Evolutionary conservation across 1,284 basidiomycete species (phyloP).

Genomic region (Ceratobasidium sp.): DNA sequence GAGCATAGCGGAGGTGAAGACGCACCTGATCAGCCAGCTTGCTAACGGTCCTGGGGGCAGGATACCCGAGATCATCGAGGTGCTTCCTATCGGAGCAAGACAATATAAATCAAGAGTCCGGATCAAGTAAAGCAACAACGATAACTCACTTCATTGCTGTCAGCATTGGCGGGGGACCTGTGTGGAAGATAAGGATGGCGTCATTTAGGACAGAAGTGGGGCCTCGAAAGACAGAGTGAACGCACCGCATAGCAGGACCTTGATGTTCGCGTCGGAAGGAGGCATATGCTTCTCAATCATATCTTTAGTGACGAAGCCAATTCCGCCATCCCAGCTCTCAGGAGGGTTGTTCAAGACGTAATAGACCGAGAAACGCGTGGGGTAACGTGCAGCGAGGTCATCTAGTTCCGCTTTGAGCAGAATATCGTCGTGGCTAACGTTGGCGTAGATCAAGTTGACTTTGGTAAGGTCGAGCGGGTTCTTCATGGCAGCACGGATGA

Average conservation of each 20-base stretch:
- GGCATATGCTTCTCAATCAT: constrained; percentile 85
- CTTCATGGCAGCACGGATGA: constrained; percentile 89
- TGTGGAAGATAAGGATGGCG: constrained; percentile 31
- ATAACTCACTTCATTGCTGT: constrained; percentile 89
- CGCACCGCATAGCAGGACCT: constrained; percentile 86
- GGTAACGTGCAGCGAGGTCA: constrained; percentile 74
- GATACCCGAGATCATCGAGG: constrained; percentile 87
- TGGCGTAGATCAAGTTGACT: constrained; percentile 92
- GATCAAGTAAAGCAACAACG: not conserved
- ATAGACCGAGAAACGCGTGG: constrained; percentile 80
- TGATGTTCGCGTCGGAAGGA: constrained; percentile 71
- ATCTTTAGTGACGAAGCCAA: constrained; percentile 94
- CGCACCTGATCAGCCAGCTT: constrained; percentile 90
- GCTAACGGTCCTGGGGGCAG: constrained; percentile 88
- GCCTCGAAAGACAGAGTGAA: constrained; percentile 36
- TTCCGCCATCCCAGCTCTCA: constrained; percentile 83
- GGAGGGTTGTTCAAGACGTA: constrained; percentile 97
- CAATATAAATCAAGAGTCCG: constrained; percentile 4
- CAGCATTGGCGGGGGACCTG: constrained; percentile 96
- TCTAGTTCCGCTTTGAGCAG: constrained; percentile 89
- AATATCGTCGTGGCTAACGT: constrained; percentile 90
- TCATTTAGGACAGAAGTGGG: constrained; percentile 7
- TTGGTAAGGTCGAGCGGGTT: constrained; percentile 86
- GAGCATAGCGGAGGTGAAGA: constrained; percentile 29
- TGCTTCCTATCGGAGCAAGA: constrained; percentile 72